These are phyloP conservation scores for Colletotrichum aenigma DNA, from an alignment of 2,329 filamentous ascomycete species.

Conservation along the genomic window DNA sequence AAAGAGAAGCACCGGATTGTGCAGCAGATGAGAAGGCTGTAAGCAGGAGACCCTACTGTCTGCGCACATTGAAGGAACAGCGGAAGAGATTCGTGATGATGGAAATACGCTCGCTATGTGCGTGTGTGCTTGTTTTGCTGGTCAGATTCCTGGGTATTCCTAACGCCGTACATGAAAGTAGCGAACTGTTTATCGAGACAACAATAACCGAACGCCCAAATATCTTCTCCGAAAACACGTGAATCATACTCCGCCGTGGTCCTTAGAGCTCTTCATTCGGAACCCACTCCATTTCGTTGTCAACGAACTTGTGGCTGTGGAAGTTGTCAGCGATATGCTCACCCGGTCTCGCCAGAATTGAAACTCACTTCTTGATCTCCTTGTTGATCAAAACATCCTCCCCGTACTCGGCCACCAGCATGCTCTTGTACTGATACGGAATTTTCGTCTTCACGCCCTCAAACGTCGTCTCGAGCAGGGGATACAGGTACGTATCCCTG, in stretches of 20 bases:
- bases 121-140: neutral
- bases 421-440: slow-evolving; percentile 64
- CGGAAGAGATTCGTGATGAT: neutral
- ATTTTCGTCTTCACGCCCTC: slow-evolving; percentile 71
- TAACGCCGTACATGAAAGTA: neutral
- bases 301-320: slow-evolving; percentile 45
- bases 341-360: neutral
- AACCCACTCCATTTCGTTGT: slow-evolving; percentile 38
- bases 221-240: neutral
- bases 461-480: slow-evolving; percentile 70
- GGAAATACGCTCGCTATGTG: neutral
- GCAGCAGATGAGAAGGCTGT: neutral
- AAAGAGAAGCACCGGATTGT: neutral
- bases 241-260: neutral
- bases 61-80: neutral
- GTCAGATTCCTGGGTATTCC: slow-evolving; percentile 9
- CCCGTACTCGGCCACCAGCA: slow-evolving; percentile 63
- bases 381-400: slow-evolving; percentile 53
- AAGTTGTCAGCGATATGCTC: slow-evolving; percentile 10
- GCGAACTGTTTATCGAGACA: neutral
- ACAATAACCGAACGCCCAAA: neutral
- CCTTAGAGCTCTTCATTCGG: slow-evolving; percentile 6
- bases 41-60: neutral
- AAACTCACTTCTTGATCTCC: slow-evolving; percentile 55
- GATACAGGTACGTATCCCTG: slow-evolving; percentile 66